Evolutionary conservation across 768 basidiomycete genomes (phyloP).

Genomic region (Boletus fagicola): DNA sequence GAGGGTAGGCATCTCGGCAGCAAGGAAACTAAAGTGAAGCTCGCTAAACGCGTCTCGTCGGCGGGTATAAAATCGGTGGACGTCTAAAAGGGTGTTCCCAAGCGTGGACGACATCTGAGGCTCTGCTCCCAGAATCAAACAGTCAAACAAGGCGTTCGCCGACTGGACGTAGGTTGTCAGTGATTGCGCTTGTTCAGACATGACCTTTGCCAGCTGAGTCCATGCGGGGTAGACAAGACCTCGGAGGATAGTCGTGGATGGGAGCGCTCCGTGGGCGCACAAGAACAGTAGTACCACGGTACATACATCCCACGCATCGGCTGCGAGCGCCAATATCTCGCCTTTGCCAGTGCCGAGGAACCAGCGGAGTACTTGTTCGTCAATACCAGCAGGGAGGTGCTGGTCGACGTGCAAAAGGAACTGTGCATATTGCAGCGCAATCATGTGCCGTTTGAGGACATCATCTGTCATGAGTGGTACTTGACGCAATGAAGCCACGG

Average conservation of each 20-base stretch:
- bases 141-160: conserved; percentile 61
- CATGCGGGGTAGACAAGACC: conserved; percentile 81
- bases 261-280: conserved; percentile 63
- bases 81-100: conserved; percentile 55
- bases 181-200: conserved; percentile 38
- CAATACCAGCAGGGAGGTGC: conserved; percentile 71
- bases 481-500: conserved; percentile 70
- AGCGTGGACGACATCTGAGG: conserved; percentile 37
- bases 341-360: conserved; percentile 64
- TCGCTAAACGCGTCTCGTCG: conserved; percentile 66
- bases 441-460: conserved; percentile 43
- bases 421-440: conserved; percentile 62
- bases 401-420: conserved; percentile 76
- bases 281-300: conserved; percentile 62
- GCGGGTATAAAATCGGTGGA: conserved; percentile 68
- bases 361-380: conserved; percentile 70
- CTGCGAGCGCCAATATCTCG: conserved; percentile 56
- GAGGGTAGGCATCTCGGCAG: conserved; percentile 63
- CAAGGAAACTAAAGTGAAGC: conserved; percentile 62
- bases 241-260: conserved; percentile 67
- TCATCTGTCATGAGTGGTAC: conserved; percentile 57
- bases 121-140: conserved; percentile 56
- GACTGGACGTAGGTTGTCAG: conserved; percentile 55
- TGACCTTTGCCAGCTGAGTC: conserved; percentile 50
- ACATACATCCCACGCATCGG: conserved; percentile 67